Evolutionary conservation across 1,139 yeast species (phyloP).

Genomic region (Waltiozyma solani): DNA sequence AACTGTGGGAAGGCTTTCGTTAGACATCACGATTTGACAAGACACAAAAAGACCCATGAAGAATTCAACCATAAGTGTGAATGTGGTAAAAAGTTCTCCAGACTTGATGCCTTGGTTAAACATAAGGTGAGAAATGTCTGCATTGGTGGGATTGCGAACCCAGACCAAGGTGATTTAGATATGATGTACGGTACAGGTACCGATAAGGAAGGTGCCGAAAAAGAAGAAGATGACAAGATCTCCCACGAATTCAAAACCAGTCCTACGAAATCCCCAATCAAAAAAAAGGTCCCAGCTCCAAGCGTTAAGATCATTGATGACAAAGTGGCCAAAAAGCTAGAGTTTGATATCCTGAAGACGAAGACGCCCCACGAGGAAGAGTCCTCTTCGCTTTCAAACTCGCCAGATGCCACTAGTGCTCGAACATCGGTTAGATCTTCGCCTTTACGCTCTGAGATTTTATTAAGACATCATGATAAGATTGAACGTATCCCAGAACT

Average conservation of each 20-base stretch:
- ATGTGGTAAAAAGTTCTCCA: constrained; percentile 86
- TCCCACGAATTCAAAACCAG: not conserved
- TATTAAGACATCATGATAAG: not conserved
- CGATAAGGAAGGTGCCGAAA: constrained; percentile 8
- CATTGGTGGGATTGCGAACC: constrained; percentile 28
- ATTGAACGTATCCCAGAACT: constrained; percentile 5
- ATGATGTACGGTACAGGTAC: constrained; percentile 5
- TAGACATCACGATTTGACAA: constrained; percentile 84
- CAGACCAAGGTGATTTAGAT: constrained; percentile 9
- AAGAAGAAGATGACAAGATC: constrained; percentile 3
- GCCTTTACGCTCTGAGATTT: not conserved
- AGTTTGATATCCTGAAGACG: constrained; percentile 5
- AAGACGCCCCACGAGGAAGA: constrained; percentile 7
- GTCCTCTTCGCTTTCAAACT: constrained; percentile 1
- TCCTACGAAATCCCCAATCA: constrained; percentile 1
- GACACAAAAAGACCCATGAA: constrained; percentile 84
- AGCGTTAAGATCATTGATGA: constrained; percentile 12
- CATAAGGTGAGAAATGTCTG: constrained; percentile 78
- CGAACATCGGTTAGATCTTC: no score
- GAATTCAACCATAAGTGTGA: constrained; percentile 71
- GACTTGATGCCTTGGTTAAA: constrained; percentile 80
- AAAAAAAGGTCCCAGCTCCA: constrained; percentile 1
- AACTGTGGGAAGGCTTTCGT: constrained; percentile 66
- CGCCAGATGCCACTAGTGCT: no score
- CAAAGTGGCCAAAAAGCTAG: constrained; percentile 17